Conservation (phyloP, 2,329 filamentous ascomycete genomes). For the Neofusicoccum sp. region DNA sequence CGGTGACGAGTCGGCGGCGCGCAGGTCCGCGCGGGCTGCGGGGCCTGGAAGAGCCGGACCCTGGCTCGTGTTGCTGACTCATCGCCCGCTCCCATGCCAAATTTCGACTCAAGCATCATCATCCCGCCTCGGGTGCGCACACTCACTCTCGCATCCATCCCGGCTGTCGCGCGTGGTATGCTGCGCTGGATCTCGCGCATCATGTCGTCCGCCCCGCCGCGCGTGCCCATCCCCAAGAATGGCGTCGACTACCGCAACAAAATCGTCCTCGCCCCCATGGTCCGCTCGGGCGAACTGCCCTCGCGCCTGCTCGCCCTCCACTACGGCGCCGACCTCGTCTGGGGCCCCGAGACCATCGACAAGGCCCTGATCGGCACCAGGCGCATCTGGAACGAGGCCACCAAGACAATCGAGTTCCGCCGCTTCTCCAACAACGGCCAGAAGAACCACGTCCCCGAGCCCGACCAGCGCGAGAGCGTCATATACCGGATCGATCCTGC, state of each 20-base stretch:
- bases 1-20: not conserved
- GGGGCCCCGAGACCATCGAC: slow-evolving; percentile 97
- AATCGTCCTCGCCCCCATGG: slow-evolving; percentile 95
- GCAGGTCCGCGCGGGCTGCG: not conserved
- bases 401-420: slow-evolving; percentile 81
- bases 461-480: slow-evolving; percentile 54
- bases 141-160: not conserved
- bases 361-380: slow-evolving; percentile 84
- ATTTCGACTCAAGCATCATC: not conserved
- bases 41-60: not conserved
- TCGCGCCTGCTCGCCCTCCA: slow-evolving; percentile 84
- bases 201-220: slow-evolving; percentile 39
- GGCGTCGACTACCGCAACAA: slow-evolving; percentile 94
- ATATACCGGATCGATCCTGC: slow-evolving; percentile 83
- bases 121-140: not conserved
- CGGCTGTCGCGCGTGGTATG: not conserved
- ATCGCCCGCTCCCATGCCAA: not conserved
- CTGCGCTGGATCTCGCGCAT: slow-evolving; percentile 15
- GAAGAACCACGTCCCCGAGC: slow-evolving; percentile 54
- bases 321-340: slow-evolving; percentile 95
- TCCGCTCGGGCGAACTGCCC: slow-evolving; percentile 92
- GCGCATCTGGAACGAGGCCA: slow-evolving; percentile 71
- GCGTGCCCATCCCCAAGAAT: slow-evolving; percentile 78
- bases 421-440: slow-evolving; percentile 70
- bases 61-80: not conserved